Percentiles rank a stretch among this genome's conserved stretches.
phyloP scores from a whole-genome alignment of 2,329 filamentous ascomycete species.

The Monosporascus sp. region DNA sequence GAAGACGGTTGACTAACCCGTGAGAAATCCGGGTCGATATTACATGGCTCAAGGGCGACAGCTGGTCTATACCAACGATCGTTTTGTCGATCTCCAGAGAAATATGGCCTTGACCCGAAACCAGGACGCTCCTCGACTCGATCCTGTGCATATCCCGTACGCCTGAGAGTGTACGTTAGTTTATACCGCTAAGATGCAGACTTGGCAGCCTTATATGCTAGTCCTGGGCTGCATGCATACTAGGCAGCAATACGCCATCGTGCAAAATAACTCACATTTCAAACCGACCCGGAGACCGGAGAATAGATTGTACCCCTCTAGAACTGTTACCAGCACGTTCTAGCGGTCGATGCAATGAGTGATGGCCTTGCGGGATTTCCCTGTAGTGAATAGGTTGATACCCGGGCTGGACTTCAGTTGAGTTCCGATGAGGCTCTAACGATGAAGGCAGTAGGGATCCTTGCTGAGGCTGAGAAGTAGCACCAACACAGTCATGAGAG shows the following conservation, averaged over 20 bases:
- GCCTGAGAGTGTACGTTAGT: not conserved
- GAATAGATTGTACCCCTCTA: constrained; percentile 6
- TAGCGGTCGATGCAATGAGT: constrained; percentile 6
- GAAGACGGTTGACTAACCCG: constrained; percentile 10
- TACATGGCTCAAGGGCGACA: constrained; percentile 2
- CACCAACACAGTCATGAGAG: constrained; percentile 2
- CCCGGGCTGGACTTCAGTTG: not conserved
- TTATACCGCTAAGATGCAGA: not conserved
- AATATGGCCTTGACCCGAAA: not conserved
- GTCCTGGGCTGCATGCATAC: not conserved
- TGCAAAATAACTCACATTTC: constrained; percentile 17
- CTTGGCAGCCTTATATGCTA: not conserved
- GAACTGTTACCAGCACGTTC: constrained; percentile 6
- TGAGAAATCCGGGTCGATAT: constrained; percentile 9
- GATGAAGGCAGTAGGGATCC: constrained; percentile 2
- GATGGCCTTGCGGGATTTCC: constrained; percentile 8
- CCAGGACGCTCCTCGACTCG: not conserved
- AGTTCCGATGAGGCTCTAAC: constrained; percentile 3
- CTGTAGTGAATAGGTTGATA: constrained; percentile 6
- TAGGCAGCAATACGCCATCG: not conserved
- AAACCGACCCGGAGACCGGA: constrained; percentile 4
- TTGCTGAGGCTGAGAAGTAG: constrained; percentile 6
- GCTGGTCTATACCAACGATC: constrained; percentile 3
- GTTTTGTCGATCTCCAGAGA: not conserved
- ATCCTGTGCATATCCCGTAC: not conserved